Evolutionary conservation across 2,329 filamentous ascomycete species (phyloP).

Genomic region (Sporothrix humicola): DNA sequence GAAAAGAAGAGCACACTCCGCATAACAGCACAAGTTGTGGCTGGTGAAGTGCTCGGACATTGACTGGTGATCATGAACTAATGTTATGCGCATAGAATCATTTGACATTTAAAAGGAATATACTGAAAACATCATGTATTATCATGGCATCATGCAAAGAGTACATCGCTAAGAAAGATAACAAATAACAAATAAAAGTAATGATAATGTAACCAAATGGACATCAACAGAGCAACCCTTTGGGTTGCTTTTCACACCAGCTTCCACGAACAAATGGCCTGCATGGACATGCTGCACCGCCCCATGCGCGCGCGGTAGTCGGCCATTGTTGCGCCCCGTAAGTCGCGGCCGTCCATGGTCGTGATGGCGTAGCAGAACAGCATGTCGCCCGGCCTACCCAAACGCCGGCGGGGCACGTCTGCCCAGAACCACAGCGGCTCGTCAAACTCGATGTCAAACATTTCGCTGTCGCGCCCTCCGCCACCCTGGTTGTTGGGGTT

Average conservation of each 20-base stretch:
- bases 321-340: conserved; percentile 55
- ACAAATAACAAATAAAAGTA: neutral
- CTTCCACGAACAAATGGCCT: conserved; percentile 56
- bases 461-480: conserved; percentile 56
- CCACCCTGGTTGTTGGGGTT: conserved; percentile 71
- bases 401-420: conserved; percentile 69
- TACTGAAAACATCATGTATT: neutral
- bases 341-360: conserved; percentile 53
- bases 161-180: neutral
- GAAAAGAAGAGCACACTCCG: too few relatives aligned
- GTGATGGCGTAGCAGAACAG: conserved; percentile 68
- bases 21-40: too few relatives aligned
- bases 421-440: conserved; percentile 77
- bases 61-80: neutral
- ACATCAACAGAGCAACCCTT: neutral
- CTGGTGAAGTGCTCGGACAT: conserved; percentile 1
- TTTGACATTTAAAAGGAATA: neutral
- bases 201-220: neutral
- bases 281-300: conserved; percentile 53
- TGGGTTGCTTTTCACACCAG: conserved; percentile 47
- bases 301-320: conserved; percentile 54
- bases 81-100: neutral
- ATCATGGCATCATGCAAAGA: conserved; percentile 15
- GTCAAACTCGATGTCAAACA: conserved; percentile 74
- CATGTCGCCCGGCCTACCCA: conserved; percentile 73